These are phyloP conservation scores for Leccinellum albellum DNA, from an alignment of 768 basidiomycete species.

Conservation along the genomic window DNA sequence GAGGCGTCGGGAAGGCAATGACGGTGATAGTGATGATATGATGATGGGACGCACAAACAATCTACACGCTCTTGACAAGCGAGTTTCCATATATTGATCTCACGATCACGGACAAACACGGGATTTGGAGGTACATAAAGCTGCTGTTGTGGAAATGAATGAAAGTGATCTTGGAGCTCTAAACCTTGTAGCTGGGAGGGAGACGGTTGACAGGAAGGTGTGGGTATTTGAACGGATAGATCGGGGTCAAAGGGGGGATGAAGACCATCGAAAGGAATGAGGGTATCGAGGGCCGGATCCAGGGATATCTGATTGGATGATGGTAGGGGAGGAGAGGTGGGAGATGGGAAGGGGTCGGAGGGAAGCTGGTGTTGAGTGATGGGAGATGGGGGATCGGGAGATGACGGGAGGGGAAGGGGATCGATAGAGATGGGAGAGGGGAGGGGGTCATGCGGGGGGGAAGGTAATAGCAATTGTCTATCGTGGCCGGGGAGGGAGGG, in stretches of 20 bases:
- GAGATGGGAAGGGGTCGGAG: slow-evolving; percentile 1
- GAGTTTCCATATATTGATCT: slow-evolving; percentile 34
- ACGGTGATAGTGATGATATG: background rate
- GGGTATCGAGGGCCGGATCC: slow-evolving; percentile 22
- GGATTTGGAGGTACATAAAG: slow-evolving; percentile 29
- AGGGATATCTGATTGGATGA: slow-evolving; percentile 10
- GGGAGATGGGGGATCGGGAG: background rate
- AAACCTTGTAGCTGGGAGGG: slow-evolving; percentile 17
- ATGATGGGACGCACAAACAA: slow-evolving; percentile 25
- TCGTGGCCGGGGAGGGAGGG: slow-evolving; percentile 26
- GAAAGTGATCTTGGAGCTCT: slow-evolving; percentile 24
- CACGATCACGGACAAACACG: slow-evolving; percentile 29
- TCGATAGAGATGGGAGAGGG: slow-evolving; percentile 6
- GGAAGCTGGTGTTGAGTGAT: background rate
- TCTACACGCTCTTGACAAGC: slow-evolving; percentile 35
- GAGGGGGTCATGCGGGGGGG: slow-evolving; percentile 6
- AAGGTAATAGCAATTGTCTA: slow-evolving; percentile 10
- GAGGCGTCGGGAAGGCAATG: background rate
- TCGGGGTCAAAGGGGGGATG: slow-evolving; percentile 17
- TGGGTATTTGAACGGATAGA: slow-evolving; percentile 16
- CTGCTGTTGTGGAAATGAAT: slow-evolving; percentile 22
- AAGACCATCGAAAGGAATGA: slow-evolving; percentile 26
- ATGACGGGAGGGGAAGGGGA: background rate
- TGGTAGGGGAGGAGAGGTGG: background rate
- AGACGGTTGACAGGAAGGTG: slow-evolving; percentile 4